Percentiles rank a stretch among this genome's conserved stretches.
phyloP scores from a whole-genome alignment of 1,139 yeast species.

The Debaryomycetaceae sp. region DNA sequence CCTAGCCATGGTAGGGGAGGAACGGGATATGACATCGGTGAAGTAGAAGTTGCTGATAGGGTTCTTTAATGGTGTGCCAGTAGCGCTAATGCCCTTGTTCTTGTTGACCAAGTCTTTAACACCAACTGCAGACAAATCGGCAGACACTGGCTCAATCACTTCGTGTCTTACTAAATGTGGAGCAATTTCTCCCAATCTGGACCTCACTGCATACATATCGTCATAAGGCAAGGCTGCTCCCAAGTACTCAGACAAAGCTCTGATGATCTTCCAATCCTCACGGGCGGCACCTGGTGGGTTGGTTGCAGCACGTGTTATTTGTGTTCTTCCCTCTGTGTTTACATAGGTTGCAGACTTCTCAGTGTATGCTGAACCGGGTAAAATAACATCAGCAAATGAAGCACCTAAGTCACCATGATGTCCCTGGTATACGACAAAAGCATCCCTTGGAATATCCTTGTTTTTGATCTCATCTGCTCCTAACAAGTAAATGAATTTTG shows the following conservation, averaged over 20 bases:
- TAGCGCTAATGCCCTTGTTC: conserved; percentile 35
- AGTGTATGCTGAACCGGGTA: conserved; percentile 88
- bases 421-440: conserved; percentile 88
- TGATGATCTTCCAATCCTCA: conserved; percentile 87
- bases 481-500: conserved; percentile 75
- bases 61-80: conserved; percentile 55
- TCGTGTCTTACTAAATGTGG: conserved; percentile 81
- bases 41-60: conserved; percentile 83
- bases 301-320: conserved; percentile 81
- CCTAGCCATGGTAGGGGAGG: conserved; percentile 88
- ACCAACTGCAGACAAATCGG: conserved; percentile 58
- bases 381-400: conserved; percentile 79
- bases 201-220: conserved; percentile 65
- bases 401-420: conserved; percentile 94
- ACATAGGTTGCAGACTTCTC: conserved; percentile 87
- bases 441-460: conserved; percentile 73
- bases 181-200: conserved; percentile 72
- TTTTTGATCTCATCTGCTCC: conserved; percentile 81
- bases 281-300: conserved; percentile 91
- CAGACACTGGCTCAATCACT: conserved; percentile 65
- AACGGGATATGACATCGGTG: conserved; percentile 84
- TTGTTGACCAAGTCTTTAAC: conserved; percentile 44
- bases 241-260: conserved; percentile 80
- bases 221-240: conserved; percentile 74
- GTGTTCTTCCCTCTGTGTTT: conserved; percentile 89